Percentiles rank a stretch among this genome's conserved stretches.
Conservation (phyloP, 345 rosid genomes). For the Melaleuca alternifolia region DNA sequence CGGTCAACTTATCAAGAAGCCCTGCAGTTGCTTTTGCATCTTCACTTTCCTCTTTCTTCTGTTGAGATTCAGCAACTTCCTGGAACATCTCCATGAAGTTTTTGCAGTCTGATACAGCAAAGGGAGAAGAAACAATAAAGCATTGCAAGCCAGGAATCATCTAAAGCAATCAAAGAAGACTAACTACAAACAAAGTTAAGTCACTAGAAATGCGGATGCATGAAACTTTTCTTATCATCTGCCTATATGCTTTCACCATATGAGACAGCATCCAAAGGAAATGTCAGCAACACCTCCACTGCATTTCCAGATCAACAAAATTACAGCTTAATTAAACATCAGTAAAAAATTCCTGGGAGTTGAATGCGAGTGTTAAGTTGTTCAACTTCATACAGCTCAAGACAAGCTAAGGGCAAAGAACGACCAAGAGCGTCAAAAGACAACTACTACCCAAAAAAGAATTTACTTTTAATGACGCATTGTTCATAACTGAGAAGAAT, state of each 20-base stretch:
- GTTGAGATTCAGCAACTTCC: conserved; percentile 67
- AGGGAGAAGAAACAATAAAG: not conserved
- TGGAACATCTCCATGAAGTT: conserved; percentile 66
- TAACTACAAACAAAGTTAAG: not conserved
- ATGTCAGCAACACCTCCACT: not conserved
- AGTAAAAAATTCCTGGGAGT: not conserved
- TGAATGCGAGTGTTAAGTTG: not conserved
- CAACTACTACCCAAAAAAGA: not conserved
- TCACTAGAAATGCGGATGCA: not conserved
- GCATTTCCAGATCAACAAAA: not conserved
- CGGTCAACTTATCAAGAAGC: conserved; percentile 57
- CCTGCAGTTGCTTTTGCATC: conserved; percentile 67
- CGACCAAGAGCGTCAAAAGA: not conserved
- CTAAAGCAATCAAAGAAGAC: not conserved
- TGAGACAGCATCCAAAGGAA: not conserved
- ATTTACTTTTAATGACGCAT: not conserved
- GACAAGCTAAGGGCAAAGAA: not conserved
- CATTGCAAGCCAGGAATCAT: not conserved
- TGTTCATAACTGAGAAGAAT: not conserved
- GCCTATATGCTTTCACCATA: not conserved
- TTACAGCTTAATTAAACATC: not conserved
- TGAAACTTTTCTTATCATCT: not conserved
- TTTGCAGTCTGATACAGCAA: conserved; percentile 54
- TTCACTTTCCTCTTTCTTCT: conserved; percentile 44
- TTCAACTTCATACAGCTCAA: not conserved